phyloP scores from a whole-genome alignment of 2,329 filamentous ascomycete genomes.

The Zymoseptoria ardabiliae region DNA sequence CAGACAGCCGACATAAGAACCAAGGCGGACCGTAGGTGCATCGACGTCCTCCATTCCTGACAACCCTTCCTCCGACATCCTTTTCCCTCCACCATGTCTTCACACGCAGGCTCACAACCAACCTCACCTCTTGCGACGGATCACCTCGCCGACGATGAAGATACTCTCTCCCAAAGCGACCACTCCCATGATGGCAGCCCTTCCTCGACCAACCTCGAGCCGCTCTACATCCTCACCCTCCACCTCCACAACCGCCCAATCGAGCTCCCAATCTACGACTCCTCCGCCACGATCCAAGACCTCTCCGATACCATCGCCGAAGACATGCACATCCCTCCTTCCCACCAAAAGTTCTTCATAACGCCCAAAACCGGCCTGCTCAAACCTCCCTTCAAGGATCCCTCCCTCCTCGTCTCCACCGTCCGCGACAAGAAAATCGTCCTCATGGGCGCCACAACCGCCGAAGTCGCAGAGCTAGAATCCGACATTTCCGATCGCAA shows the following conservation, averaged over 20 bases:
- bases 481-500: constrained; percentile 44
- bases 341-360: constrained; percentile 62
- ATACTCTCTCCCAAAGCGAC: constrained; percentile 1
- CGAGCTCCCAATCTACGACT: constrained; percentile 39
- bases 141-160: constrained; percentile 4
- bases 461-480: constrained; percentile 52
- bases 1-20: not conserved
- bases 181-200: constrained; percentile 10
- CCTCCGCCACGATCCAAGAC: constrained; percentile 47
- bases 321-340: constrained; percentile 51
- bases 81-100: not conserved
- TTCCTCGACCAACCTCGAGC: constrained; percentile 14
- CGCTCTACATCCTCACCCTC: constrained; percentile 40
- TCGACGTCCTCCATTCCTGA: not conserved
- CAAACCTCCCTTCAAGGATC: constrained; percentile 57
- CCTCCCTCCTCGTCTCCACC: constrained; percentile 42
- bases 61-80: not conserved
- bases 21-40: not conserved
- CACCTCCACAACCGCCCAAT: constrained; percentile 49
- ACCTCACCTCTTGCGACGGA: not conserved
- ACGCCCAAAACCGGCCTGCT: constrained; percentile 58
- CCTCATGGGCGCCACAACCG: constrained; percentile 56
- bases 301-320: constrained; percentile 53
- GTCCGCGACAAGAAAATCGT: constrained; percentile 54
- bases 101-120: not conserved